phyloP scores from a whole-genome alignment of 768 basidiomycete genomes.

The Russula olivacea region DNA sequence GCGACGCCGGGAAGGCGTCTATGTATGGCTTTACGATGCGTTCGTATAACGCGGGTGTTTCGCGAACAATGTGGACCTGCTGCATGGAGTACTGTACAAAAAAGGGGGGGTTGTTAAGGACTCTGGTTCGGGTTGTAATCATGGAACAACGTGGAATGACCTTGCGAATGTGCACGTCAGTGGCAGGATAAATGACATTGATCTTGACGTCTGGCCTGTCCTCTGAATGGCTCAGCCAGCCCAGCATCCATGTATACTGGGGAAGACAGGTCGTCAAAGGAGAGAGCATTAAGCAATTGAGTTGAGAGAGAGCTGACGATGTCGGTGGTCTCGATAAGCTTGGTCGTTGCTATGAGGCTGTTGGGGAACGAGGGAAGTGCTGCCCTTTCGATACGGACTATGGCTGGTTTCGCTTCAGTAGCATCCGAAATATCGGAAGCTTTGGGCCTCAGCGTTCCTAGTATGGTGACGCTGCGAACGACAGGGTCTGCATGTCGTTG shows the following conservation, averaged over 20 bases:
- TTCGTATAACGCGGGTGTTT: conserved; percentile 76
- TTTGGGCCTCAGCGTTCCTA: conserved; percentile 5
- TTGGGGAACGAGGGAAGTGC: conserved; percentile 49
- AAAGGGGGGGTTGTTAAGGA: neutral
- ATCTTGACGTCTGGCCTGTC: conserved; percentile 69
- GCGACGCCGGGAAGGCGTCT: conserved; percentile 58
- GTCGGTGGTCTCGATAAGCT: conserved; percentile 56
- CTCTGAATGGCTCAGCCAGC: conserved; percentile 47
- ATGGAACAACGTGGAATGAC: conserved; percentile 32
- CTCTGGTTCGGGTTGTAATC: neutral
- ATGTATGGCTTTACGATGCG: conserved; percentile 76
- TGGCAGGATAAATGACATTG: conserved; percentile 82
- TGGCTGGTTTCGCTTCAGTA: conserved; percentile 36
- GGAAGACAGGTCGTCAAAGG: conserved; percentile 19
- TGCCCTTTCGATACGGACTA: conserved; percentile 76
- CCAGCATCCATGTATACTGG: conserved; percentile 80
- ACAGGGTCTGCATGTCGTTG: conserved; percentile 13
- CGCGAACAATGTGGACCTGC: conserved; percentile 61
- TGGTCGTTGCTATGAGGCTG: conserved; percentile 37
- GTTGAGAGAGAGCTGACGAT: conserved; percentile 42
- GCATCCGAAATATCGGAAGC: neutral
- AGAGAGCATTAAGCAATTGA: neutral
- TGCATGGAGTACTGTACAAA: conserved; percentile 67
- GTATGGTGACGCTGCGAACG: conserved; percentile 14
- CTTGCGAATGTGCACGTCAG: conserved; percentile 84